Conservation (phyloP, 805 yeast species). For the Myxozyma sirexii region DNA sequence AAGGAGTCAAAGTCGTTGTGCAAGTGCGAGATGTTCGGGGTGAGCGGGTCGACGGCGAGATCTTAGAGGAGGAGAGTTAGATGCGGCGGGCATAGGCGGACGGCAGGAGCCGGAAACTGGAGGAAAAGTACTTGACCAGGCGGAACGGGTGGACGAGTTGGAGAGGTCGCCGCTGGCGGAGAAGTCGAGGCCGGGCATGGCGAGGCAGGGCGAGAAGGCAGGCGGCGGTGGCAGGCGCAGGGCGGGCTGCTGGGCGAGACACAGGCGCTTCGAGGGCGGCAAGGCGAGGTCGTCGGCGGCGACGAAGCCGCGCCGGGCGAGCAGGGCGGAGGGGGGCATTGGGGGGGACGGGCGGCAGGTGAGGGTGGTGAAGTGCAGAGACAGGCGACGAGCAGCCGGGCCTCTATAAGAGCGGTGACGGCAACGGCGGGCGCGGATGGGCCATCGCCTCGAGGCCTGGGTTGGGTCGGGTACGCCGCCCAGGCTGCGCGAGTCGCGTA, state of each 20-base stretch:
- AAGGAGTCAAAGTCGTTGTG: slow-evolving; percentile 4
- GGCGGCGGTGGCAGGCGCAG: not conserved
- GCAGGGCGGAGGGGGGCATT: slow-evolving; percentile 9
- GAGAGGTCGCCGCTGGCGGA: not conserved
- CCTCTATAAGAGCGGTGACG: not conserved
- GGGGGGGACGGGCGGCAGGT: not conserved
- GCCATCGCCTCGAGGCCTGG: slow-evolving; percentile 5
- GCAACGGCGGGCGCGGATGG: not conserved
- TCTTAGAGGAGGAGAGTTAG: not conserved
- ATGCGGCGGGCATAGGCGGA: not conserved
- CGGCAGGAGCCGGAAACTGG: not conserved
- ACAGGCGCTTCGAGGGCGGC: slow-evolving; percentile 4
- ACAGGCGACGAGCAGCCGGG: not conserved
- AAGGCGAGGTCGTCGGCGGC: slow-evolving; percentile 1
- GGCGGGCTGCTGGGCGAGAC: not conserved
- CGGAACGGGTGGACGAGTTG: not conserved
- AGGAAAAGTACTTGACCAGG: not conserved
- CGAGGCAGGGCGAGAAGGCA: not conserved
- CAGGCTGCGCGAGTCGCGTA: too few species aligned
- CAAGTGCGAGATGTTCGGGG: not conserved
- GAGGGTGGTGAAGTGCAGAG: not conserved
- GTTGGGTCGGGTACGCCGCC: not conserved
- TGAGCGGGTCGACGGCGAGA: not conserved
- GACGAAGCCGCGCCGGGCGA: slow-evolving; percentile 6
- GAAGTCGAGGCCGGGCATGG: slow-evolving; percentile 4